Conservation (phyloP, 345 rosid species). For the Arabidopsis suecica region DNA sequence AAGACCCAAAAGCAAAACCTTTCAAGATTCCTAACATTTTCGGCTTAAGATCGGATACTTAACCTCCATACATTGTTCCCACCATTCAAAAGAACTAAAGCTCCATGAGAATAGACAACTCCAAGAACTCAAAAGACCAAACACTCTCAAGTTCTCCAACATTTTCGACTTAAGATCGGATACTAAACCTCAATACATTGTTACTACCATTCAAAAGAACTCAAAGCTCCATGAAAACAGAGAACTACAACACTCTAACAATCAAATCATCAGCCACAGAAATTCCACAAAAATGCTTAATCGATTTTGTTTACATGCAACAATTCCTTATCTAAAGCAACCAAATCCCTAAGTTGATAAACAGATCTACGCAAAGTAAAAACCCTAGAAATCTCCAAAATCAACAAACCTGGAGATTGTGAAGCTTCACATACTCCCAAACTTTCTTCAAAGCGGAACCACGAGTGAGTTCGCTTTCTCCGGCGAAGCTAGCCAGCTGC, state of each 20-base stretch:
- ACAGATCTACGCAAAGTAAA: not conserved
- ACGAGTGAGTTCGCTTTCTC: conserved; percentile 54
- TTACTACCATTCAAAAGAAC: not conserved
- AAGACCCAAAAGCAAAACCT: too few relatives aligned
- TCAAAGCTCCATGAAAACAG: not conserved
- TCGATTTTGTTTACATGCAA: not conserved
- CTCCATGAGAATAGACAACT: conserved; percentile 1
- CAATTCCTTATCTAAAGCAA: not conserved
- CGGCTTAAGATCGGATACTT: not conserved
- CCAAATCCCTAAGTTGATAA: not conserved
- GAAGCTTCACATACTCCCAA: conserved; percentile 55
- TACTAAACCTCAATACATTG: not conserved
- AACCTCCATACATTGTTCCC: not conserved
- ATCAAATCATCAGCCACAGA: not conserved
- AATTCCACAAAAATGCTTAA: not conserved
- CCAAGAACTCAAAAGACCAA: not conserved
- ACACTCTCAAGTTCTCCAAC: not conserved
- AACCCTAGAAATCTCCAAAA: not conserved
- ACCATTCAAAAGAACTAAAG: not conserved
- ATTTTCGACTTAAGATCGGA: not conserved
- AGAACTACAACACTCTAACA: not conserved
- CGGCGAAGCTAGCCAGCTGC: conserved; percentile 49
- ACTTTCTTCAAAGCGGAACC: conserved; percentile 54
- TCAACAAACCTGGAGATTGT: conserved; percentile 57
- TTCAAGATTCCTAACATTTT: not conserved